Evolutionary conservation across 306 rosid species (phyloP).

Genomic region (Trifolium repens): DNA sequence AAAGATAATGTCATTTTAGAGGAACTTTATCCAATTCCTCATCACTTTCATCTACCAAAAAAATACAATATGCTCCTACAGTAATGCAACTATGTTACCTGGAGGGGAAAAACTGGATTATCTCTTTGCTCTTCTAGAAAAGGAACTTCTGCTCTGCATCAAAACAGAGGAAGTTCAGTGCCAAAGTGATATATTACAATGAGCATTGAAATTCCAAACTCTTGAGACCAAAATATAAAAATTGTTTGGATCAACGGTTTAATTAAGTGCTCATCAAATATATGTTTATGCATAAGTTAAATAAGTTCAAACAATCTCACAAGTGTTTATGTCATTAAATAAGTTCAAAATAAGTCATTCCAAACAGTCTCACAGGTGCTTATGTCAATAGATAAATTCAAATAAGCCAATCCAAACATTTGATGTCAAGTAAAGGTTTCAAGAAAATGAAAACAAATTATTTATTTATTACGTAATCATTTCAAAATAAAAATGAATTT

Average conservation of each 20-base stretch:
- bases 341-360: neutral
- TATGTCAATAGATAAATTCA: neutral
- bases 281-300: neutral
- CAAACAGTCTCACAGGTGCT: neutral
- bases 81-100: neutral
- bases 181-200: slow-evolving; percentile 3
- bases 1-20: slow-evolving; percentile 9
- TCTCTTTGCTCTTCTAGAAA: neutral
- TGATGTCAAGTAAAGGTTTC: neutral
- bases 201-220: slow-evolving; percentile 1
- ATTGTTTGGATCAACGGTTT: neutral
- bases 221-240: neutral
- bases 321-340: neutral
- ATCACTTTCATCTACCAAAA: neutral
- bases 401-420: no score
- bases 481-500: no score
- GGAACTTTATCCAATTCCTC: neutral
- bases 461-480: no score
- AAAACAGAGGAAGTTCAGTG: slow-evolving; percentile 14
- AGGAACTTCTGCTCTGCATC: neutral
- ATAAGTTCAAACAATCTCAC: neutral
- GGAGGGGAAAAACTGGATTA: slow-evolving; percentile 19
- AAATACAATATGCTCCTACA: neutral
- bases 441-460: no score
- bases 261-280: neutral